Conservation (phyloP, 2,329 filamentous ascomycete species). For the Xylariomycetidae sp. region DNA sequence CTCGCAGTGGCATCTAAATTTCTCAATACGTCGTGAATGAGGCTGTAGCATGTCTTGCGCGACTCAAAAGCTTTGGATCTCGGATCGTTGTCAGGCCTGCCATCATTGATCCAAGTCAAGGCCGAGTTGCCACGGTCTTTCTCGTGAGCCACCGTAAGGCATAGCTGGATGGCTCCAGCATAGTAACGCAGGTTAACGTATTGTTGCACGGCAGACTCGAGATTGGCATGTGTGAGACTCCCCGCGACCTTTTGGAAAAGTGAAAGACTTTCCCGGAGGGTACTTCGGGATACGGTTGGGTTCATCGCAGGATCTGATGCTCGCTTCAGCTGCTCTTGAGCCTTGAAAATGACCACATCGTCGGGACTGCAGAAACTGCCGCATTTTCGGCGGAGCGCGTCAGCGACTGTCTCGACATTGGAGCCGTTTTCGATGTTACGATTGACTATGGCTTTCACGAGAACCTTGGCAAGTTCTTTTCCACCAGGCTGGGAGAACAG, state of each 20-base stretch:
- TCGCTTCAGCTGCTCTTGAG: constrained; percentile 88
- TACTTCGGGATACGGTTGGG: constrained; percentile 68
- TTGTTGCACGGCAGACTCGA: constrained; percentile 71
- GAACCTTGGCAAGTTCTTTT: constrained; percentile 83
- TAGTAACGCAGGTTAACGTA: constrained; percentile 84
- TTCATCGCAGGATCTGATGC: constrained; percentile 75
- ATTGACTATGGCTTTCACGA: constrained; percentile 97
- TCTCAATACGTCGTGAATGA: constrained; percentile 79
- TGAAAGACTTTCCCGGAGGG: constrained; percentile 83
- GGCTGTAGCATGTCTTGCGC: constrained; percentile 74
- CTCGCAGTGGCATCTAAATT: constrained; percentile 70
- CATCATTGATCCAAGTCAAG: constrained; percentile 82
- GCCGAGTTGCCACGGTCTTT: constrained; percentile 85
- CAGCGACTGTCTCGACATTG: constrained; percentile 95
- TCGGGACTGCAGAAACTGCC: constrained; percentile 97
- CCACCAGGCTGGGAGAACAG: constrained; percentile 78
- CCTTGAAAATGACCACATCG: constrained; percentile 97
- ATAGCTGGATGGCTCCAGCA: constrained; percentile 86
- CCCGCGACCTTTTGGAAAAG: constrained; percentile 87
- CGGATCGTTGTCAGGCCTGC: constrained; percentile 65
- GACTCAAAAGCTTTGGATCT: constrained; percentile 63
- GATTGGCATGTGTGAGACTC: constrained; percentile 74
- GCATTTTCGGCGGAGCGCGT: constrained; percentile 85
- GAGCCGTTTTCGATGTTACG: constrained; percentile 95
- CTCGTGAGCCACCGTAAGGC: constrained; percentile 75